phyloP scores from a whole-genome alignment of 192 early-diverging fungal species.

The Jimgerdemannia lactiflua region DNA sequence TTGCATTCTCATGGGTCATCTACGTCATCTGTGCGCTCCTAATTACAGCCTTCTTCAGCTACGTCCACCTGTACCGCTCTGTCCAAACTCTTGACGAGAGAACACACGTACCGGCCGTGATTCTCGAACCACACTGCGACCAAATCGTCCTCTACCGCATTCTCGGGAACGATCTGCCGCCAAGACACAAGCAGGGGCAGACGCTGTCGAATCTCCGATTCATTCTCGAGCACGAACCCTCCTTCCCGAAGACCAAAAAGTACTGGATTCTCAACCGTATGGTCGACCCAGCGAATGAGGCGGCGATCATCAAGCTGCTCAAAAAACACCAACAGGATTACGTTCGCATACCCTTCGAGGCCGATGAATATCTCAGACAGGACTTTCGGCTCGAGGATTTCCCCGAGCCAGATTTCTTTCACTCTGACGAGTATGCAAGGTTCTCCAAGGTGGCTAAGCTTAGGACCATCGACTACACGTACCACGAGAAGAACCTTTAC shows the following conservation, averaged over 20 bases:
- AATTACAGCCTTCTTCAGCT: not conserved
- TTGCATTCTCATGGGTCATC: not conserved
- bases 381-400: slow-evolving; percentile 63
- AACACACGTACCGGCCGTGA: not conserved
- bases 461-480: slow-evolving; percentile 56
- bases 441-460: slow-evolving; percentile 58
- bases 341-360: slow-evolving; percentile 51
- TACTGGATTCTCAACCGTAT: slow-evolving; percentile 62
- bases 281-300: slow-evolving; percentile 51
- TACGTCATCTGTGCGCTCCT: not conserved
- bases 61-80: not conserved
- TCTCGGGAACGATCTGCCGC: slow-evolving; percentile 61
- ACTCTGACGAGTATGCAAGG: slow-evolving; percentile 54
- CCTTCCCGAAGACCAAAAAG: slow-evolving; percentile 54
- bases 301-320: slow-evolving; percentile 48
- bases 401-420: slow-evolving; percentile 59
- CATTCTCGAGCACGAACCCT: slow-evolving; percentile 55
- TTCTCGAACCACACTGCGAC: slow-evolving; percentile 12
- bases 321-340: slow-evolving; percentile 50
- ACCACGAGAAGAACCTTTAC: slow-evolving; percentile 63
- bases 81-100: not conserved
- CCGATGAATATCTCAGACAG: slow-evolving; percentile 46
- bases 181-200: slow-evolving; percentile 58
- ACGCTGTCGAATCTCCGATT: slow-evolving; percentile 57
- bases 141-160: slow-evolving; percentile 53